Conservation (phyloP, 306 rosid genomes). For the Cucurbita argyrosperma region DNA sequence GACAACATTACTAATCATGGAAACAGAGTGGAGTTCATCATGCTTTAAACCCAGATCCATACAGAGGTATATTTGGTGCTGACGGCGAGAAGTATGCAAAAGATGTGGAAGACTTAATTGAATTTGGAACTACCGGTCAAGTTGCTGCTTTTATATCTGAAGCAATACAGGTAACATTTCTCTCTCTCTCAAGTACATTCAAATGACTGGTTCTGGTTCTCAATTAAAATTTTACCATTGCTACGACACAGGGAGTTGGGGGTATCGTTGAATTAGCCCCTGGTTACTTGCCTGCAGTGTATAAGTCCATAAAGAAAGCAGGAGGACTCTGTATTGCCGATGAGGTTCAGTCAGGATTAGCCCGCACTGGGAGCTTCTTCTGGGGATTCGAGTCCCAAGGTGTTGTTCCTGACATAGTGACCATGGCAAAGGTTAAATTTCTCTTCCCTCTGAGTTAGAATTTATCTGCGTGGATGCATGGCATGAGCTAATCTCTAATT, state of each 20-base stretch:
- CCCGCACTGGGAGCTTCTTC: conserved; percentile 78
- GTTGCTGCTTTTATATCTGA: conserved; percentile 81
- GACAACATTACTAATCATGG: background rate
- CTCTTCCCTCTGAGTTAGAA: background rate
- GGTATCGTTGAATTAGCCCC: conserved; percentile 85
- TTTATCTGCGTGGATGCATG: background rate
- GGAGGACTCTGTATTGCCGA: conserved; percentile 92
- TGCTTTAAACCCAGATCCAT: conserved; percentile 86
- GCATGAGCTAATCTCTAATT: background rate
- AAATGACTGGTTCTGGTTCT: background rate
- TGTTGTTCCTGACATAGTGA: conserved; percentile 87
- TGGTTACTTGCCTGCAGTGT: conserved; percentile 72
- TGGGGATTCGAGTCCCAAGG: conserved; percentile 95
- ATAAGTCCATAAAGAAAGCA: conserved; percentile 40
- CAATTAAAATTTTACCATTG: background rate
- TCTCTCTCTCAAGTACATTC: background rate
- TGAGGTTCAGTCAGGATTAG: conserved; percentile 87
- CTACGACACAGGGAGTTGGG: conserved; percentile 63
- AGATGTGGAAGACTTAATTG: conserved; percentile 69
- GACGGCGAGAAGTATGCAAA: conserved; percentile 83
- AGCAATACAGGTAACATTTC: conserved; percentile 56
- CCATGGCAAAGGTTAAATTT: conserved; percentile 77
- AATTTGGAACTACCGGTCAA: conserved; percentile 75
- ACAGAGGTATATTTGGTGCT: conserved; percentile 83
- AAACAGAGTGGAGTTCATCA: conserved; percentile 85